Evolutionary conservation across 2,329 filamentous ascomycete species (phyloP).

Genomic region (Triangularia setosa): DNA sequence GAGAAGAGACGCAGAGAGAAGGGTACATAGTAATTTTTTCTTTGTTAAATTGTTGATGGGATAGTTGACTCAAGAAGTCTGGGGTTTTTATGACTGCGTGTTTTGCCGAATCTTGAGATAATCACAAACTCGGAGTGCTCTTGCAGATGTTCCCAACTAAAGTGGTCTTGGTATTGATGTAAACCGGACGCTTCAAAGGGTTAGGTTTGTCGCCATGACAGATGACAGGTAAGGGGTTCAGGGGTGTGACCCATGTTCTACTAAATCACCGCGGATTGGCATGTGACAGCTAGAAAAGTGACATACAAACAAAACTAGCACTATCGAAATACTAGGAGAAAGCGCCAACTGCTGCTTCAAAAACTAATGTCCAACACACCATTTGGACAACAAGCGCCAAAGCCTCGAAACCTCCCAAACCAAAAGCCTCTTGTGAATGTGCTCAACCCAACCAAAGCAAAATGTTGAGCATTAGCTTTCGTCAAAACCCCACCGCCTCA

Average conservation of each 20-base stretch:
- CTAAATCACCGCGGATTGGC: too few relatives aligned
- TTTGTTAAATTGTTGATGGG: not conserved
- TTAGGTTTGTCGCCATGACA: too few relatives aligned
- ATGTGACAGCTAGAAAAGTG: too few relatives aligned
- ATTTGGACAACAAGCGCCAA: too few relatives aligned
- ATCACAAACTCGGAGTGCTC: too few relatives aligned
- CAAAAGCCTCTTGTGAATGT: not conserved
- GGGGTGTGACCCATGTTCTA: too few relatives aligned
- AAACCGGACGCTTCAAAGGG: too few relatives aligned
- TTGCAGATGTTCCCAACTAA: too few relatives aligned
- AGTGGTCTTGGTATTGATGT: too few relatives aligned
- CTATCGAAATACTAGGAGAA: not conserved
- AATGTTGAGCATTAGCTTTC: not conserved
- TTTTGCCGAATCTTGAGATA: too few relatives aligned
- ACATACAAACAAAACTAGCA: not conserved
- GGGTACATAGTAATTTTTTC: not conserved
- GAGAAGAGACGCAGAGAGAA: not conserved
- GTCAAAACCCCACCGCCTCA: not conserved
- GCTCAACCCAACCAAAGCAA: not conserved
- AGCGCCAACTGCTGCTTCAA: not conserved
- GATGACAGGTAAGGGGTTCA: too few relatives aligned
- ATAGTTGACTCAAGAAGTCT: not conserved
- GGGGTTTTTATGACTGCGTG: too few relatives aligned
- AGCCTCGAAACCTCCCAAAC: not conserved
- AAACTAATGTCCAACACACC: not conserved